A percentile compares a stretch with the other conserved stretches of the same genome.
These are phyloP conservation scores for Aspergillus fumigatus DNA, from an alignment of 2,329 filamentous ascomycete species.

Conservation along the genomic window DNA sequence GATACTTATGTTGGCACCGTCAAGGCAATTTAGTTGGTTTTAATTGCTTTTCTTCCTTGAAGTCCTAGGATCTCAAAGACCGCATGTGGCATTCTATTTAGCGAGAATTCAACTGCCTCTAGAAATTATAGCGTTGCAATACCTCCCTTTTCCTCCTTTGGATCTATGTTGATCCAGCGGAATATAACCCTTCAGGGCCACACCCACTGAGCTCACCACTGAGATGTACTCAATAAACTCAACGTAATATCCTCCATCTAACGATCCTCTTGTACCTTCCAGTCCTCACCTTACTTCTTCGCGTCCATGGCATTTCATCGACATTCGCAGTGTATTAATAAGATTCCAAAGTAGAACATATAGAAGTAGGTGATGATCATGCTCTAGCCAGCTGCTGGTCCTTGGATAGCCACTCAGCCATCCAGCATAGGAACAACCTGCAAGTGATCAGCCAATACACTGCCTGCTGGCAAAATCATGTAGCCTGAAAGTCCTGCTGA, in stretches of 20 bases:
- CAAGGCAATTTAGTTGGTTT: too few species aligned
- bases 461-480: too few species aligned
- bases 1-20: background rate
- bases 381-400: conserved; percentile 58
- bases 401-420: conserved; percentile 38
- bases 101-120: too few species aligned
- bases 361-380: conserved; percentile 89
- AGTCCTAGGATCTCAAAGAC: too few species aligned
- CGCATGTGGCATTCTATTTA: too few species aligned
- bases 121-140: too few species aligned
- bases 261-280: conserved; percentile 80
- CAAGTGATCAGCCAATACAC: too few species aligned
- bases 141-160: too few species aligned
- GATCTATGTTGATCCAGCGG: too few species aligned
- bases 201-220: background rate
- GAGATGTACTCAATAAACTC: conserved; percentile 58
- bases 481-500: conserved; percentile 91
- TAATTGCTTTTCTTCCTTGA: too few species aligned
- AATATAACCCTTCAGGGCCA: too few species aligned
- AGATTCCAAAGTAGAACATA: conserved; percentile 77
- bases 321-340: conserved; percentile 76
- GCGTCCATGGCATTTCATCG: conserved; percentile 69
- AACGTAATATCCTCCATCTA: conserved; percentile 72
- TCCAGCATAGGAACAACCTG: too few species aligned
- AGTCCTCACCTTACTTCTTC: conserved; percentile 83